Evolutionary conservation across 805 yeast species (phyloP), one percentile per base, ranked within the genome.

Genomic region (Candida multigemmis): DNA sequence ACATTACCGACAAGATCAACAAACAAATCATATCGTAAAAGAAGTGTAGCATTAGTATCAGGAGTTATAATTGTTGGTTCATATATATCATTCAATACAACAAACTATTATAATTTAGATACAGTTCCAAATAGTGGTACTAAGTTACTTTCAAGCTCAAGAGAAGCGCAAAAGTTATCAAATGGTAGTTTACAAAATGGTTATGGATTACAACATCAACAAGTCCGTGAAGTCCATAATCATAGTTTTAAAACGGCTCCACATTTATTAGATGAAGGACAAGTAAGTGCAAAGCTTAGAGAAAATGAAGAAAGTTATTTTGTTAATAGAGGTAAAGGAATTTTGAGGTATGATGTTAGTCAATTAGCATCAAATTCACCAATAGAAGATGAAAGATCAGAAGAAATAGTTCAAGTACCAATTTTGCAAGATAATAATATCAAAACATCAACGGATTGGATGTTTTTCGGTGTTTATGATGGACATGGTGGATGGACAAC

Each of bases 401-500:
- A 87, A 46, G 79, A 78, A 35, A 74, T 82, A 19, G 71, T 81
- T 6, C 81, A 79, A 30, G 77, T 77, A 1, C 83, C 86, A 5
- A 59, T 80, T n/a, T 46, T 62, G 30, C 74, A 72, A 41, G 83
- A 77, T 32, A 74, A 71, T 33, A 63, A 72, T 28, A 50, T 61
- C 25, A 68, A 37, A 63, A 67, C 51, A 42, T 57, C 41, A 38
- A 65, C 56, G 1, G 96, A 89, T 50, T 79, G 96, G 81, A 80
- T 82, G 70, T 85, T 91, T 47, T 91, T 94, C 72, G 95, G 97
- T 4, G 74, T 91, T 0, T 89, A 79, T 48, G 98, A 91, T 53
- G 98, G 98, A 8, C 98, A 91, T 53, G 86, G 94, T 3, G 98
- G 98, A 13, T 86, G 94, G 76, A 82, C 83, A 37, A 91, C 98